phyloP scores from a whole-genome alignment of 352 stramenopile genomes.

The Halophytophthora batemanensis region DNA sequence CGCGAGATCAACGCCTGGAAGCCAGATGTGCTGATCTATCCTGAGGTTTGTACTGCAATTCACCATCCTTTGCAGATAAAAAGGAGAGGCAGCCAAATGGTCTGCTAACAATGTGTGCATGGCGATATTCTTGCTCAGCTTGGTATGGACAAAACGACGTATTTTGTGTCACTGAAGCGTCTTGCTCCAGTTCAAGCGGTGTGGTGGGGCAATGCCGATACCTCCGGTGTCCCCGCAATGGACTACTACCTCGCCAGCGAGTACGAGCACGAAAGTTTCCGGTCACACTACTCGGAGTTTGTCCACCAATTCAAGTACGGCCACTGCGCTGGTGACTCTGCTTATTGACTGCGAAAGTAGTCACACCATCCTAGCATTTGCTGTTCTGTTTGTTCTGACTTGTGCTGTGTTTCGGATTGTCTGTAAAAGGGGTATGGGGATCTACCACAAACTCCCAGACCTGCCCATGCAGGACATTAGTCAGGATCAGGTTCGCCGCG shows the following conservation, averaged over 20 bases:
- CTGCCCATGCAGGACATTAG: constrained; percentile 35
- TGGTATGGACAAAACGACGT: constrained; percentile 76
- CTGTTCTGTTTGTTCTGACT: neutral
- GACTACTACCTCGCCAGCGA: constrained; percentile 72
- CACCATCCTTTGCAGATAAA: neutral
- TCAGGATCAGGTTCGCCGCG: constrained; percentile 39
- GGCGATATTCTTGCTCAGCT: constrained; percentile 32
- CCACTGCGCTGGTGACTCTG: neutral
- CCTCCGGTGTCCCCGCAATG: constrained; percentile 57
- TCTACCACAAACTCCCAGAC: constrained; percentile 49
- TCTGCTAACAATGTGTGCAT: constrained; percentile 4
- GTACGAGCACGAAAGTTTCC: constrained; percentile 45
- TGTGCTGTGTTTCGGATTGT: neutral
- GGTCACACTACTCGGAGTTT: constrained; percentile 57
- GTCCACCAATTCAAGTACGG: constrained; percentile 62
- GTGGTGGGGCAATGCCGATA: constrained; percentile 80
- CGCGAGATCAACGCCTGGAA: constrained; percentile 47
- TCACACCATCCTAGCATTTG: neutral
- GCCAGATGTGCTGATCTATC: constrained; percentile 69
- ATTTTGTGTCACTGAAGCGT: constrained; percentile 64
- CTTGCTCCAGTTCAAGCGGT: constrained; percentile 65
- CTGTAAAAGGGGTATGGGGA: constrained; percentile 50
- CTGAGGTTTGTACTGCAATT: constrained; percentile 41
- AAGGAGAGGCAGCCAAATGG: neutral
- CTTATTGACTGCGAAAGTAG: neutral